Base-by-base conservation (phyloP, 305 asterid species). In the Vinca major region DNA sequence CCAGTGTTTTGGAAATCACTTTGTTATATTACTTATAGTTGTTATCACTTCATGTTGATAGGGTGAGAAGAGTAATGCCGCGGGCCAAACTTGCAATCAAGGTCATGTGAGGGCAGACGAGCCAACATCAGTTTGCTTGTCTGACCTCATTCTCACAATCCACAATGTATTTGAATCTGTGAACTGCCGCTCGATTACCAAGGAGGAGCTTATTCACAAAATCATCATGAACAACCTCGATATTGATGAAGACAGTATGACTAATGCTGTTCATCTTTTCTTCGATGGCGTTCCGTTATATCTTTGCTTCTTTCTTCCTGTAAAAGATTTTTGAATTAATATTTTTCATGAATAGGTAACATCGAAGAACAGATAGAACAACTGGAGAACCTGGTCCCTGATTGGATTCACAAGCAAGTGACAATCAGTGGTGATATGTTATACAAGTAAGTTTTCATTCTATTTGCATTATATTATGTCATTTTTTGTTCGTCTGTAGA, bases 181-280 rank as follows among this genome's bases (percentile, higher is more conserved):
- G 68, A 83, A 85, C 74, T 80, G 84, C 48, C 65, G 76, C 73
- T 83, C 95, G 13, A 84, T 91, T 63, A 91, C 98, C 7, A 91
- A 88, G 84, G 92, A 84, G 73, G 95, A 91, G 74, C 98, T 91
- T 62, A 72, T 88, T 85, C 96, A 86, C 76, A 91, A 91, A 86
- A 85, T 89, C 70, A 78, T 85, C 49, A 81, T 85, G 89, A 76
- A 82, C 83, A 79, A 80, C 76, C 80, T 77, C 54, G 88, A 83
- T 79, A 71, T 85, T 63, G 88, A 85, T 37, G 87, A 82, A 73
- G 74, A 45, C 65, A 67, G 98, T 91, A 85, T 72, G 90, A 65
- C 70, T 49, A 39, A 60, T 65, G 61, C 53, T 74, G 68, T 53
- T 73, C 45, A 47, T 74, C 62, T 17, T 60, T 60, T 66, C 45